Conservation (phyloP, 768 basidiomycete genomes). For the Macrolepiota fuliginosa region DNA sequence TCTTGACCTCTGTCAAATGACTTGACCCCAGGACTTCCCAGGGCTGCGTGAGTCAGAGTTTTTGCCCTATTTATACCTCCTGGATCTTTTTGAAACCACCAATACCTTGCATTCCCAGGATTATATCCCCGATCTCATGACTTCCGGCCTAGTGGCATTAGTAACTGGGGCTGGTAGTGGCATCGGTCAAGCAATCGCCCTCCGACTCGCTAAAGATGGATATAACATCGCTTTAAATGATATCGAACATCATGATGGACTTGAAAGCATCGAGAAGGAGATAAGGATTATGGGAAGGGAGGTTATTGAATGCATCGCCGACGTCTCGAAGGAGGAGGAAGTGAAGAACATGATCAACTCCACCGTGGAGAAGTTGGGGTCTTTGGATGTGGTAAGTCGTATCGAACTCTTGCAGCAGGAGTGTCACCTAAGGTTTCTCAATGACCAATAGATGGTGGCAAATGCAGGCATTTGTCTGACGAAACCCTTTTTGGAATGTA, state of each 20-base stretch:
- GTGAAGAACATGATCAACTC: constrained; percentile 38
- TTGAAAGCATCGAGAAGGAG: constrained; percentile 26
- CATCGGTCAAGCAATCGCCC: constrained; percentile 46
- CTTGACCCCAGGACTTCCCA: background rate
- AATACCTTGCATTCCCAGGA: background rate
- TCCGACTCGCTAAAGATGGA: constrained; percentile 45
- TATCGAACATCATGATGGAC: constrained; percentile 24
- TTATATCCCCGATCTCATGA: background rate
- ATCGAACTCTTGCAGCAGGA: background rate
- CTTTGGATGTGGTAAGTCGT: constrained; percentile 45
- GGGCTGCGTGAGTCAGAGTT: background rate
- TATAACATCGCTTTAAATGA: constrained; percentile 48
- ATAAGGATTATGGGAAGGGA: constrained; percentile 26
- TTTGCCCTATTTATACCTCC: background rate
- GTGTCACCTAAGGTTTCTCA: background rate
- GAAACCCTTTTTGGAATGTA: constrained; percentile 20
- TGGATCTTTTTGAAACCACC: background rate
- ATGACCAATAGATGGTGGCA: constrained; percentile 35
- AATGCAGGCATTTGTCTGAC: constrained; percentile 36
- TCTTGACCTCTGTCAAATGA: background rate
- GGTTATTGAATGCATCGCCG: constrained; percentile 24
- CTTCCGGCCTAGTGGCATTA: constrained; percentile 21
- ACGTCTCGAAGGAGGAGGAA: constrained; percentile 39
- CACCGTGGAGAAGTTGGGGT: constrained; percentile 32
- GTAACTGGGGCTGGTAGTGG: constrained; percentile 40